Evolutionary conservation across 805 yeast species (phyloP).

Genomic region (Hanseniaspora lindneri): DNA sequence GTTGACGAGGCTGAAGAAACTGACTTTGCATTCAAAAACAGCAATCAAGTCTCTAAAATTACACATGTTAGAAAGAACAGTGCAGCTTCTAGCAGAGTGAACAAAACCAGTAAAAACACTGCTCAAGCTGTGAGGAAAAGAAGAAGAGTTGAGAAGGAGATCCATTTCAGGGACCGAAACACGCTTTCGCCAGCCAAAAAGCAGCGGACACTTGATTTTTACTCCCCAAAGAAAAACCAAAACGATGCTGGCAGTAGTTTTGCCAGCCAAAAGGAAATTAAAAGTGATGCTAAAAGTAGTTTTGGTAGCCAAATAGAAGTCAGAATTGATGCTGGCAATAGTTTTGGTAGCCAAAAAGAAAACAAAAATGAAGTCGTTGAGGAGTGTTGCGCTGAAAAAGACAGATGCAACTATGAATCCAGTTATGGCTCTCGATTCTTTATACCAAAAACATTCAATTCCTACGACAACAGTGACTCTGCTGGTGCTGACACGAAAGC

Average conservation of each 20-base stretch:
- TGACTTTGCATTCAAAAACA: background rate
- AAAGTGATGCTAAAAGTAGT: no score
- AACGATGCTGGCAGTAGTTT: no score
- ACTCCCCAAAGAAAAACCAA: constrained; percentile 9
- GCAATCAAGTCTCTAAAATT: background rate
- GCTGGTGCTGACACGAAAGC: no score
- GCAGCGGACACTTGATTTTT: constrained; percentile 9
- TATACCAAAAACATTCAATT: no score
- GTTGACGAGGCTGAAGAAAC: background rate
- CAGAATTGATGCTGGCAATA: no score
- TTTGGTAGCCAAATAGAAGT: no score
- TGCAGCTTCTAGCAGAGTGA: no score
- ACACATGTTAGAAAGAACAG: no score
- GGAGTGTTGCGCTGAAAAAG: background rate
- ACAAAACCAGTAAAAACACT: background rate
- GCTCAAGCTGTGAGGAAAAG: background rate
- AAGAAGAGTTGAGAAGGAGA: background rate
- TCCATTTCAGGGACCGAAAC: background rate
- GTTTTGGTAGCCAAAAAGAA: no score
- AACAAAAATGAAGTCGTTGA: no score
- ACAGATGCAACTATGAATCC: background rate
- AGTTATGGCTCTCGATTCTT: background rate
- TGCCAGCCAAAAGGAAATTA: no score
- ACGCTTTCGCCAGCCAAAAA: background rate
- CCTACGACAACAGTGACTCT: no score